Percentiles rank a stretch among this genome's conserved stretches.
Evolutionary conservation across 2,329 filamentous ascomycete genomes (phyloP).

Genomic region (Setomelanomma holmii): DNA sequence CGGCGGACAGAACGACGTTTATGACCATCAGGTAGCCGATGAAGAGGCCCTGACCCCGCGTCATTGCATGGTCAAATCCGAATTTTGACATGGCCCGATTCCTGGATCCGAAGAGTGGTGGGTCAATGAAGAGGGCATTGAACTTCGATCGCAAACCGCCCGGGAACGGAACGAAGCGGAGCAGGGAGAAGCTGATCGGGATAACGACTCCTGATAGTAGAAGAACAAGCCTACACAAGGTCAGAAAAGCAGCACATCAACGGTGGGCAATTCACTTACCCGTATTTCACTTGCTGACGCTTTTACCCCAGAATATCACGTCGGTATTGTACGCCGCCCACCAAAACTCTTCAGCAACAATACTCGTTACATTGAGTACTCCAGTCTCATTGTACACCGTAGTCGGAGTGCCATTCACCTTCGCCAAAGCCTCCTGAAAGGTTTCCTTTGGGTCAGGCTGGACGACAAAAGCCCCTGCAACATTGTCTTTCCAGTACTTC

Average conservation of each 20-base stretch:
- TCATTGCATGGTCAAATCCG: slow-evolving; percentile 14
- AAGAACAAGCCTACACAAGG: slow-evolving; percentile 7
- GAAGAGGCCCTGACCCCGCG: slow-evolving; percentile 19
- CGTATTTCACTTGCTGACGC: slow-evolving; percentile 15
- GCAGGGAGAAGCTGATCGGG: slow-evolving; percentile 19
- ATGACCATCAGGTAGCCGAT: slow-evolving; percentile 41
- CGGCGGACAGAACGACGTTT: slow-evolving; percentile 22
- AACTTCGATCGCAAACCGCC: slow-evolving; percentile 10
- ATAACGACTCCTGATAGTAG: slow-evolving; percentile 16
- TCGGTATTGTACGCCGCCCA: slow-evolving; percentile 9
- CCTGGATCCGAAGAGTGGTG: slow-evolving; percentile 17
- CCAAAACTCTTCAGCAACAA: slow-evolving; percentile 13
- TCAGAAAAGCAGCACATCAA: background rate
- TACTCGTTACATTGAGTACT: slow-evolving; percentile 18
- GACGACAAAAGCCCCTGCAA: background rate
- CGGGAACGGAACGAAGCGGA: slow-evolving; percentile 24
- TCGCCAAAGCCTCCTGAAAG: slow-evolving; percentile 21
- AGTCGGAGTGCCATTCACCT: slow-evolving; percentile 12
- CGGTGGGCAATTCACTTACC: slow-evolving; percentile 7
- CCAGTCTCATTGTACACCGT: slow-evolving; percentile 1
- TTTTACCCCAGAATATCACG: slow-evolving; percentile 12
- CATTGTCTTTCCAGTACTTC: slow-evolving; percentile 13
- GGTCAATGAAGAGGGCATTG: slow-evolving; percentile 22
- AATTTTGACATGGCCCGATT: slow-evolving; percentile 7
- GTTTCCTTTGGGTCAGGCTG: slow-evolving; percentile 23